Conservation (phyloP, 345 rosid species). For the Corchorus capsularis region DNA sequence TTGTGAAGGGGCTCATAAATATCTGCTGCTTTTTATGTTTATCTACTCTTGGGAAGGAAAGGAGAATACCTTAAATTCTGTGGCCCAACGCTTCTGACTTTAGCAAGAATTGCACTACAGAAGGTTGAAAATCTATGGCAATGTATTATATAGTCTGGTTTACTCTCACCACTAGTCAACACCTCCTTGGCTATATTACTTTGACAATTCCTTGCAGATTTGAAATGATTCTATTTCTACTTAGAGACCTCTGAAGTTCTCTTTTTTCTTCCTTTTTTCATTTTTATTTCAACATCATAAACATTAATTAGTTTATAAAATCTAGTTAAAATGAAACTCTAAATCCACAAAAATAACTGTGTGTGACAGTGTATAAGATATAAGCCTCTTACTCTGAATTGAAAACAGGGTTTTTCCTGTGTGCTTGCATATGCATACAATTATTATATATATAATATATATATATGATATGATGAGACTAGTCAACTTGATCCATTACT, state of each 20-base stretch:
- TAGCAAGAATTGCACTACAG: slow-evolving; percentile 60
- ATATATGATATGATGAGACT: background rate
- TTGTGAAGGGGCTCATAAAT: slow-evolving; percentile 57
- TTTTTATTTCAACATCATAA: background rate
- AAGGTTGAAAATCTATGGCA: slow-evolving; percentile 53
- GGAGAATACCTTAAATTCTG: slow-evolving; percentile 59
- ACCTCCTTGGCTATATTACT: slow-evolving; percentile 21
- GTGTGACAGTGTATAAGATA: background rate
- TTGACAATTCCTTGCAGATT: slow-evolving; percentile 24
- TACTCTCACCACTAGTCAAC: slow-evolving; percentile 42
- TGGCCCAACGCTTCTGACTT: slow-evolving; percentile 58
- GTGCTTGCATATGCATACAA: background rate
- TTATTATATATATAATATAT: background rate
- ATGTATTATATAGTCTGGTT: slow-evolving; percentile 35
- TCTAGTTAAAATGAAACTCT: background rate
- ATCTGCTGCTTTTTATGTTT: slow-evolving; percentile 50
- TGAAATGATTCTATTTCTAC: slow-evolving; percentile 25
- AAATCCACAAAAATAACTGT: background rate
- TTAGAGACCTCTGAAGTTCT: background rate
- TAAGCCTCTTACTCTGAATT: background rate
- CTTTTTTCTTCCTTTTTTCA: background rate
- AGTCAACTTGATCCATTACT: slow-evolving; percentile 1
- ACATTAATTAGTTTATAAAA: background rate
- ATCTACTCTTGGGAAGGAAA: slow-evolving; percentile 52
- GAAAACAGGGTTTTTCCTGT: background rate